phyloP scores from a whole-genome alignment of 345 rosid species.

The Syzygium oleosum region DNA sequence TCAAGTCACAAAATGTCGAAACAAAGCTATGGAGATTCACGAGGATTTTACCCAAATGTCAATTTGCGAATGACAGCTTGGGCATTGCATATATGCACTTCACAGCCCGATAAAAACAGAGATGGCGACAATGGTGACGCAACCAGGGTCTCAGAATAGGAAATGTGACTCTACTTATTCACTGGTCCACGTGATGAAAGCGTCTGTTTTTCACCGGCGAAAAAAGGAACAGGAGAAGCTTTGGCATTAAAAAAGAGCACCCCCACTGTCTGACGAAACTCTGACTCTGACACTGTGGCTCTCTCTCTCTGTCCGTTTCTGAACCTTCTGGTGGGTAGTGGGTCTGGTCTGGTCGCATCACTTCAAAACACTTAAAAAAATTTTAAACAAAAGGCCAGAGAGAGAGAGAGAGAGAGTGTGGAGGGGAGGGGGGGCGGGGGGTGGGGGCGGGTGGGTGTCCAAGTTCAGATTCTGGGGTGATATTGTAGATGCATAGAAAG shows the following conservation, averaged over 20 bases:
- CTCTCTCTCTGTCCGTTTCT: not conserved
- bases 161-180: not conserved
- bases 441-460: not conserved
- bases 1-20: no score
- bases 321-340: slow-evolving; percentile 17
- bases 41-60: not conserved
- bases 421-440: not conserved
- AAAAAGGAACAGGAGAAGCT: not conserved
- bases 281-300: not conserved
- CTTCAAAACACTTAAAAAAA: not conserved
- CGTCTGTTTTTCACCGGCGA: not conserved
- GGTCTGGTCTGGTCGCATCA: slow-evolving; percentile 9
- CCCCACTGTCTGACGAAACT: not conserved
- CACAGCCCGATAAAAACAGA: not conserved
- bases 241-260: not conserved
- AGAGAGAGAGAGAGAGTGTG: not conserved
- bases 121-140: not conserved
- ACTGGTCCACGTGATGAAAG: not conserved
- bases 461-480: not conserved
- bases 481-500: not conserved
- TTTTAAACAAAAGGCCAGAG: not conserved
- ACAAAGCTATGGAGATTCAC: no score
- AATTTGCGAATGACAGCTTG: not conserved
- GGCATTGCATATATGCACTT: not conserved
- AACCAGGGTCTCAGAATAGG: not conserved